Percentiles rank a stretch among this genome's conserved stretches.
phyloP scores from a whole-genome alignment of 2,329 filamentous ascomycete species.

The Cordyceps javanica region DNA sequence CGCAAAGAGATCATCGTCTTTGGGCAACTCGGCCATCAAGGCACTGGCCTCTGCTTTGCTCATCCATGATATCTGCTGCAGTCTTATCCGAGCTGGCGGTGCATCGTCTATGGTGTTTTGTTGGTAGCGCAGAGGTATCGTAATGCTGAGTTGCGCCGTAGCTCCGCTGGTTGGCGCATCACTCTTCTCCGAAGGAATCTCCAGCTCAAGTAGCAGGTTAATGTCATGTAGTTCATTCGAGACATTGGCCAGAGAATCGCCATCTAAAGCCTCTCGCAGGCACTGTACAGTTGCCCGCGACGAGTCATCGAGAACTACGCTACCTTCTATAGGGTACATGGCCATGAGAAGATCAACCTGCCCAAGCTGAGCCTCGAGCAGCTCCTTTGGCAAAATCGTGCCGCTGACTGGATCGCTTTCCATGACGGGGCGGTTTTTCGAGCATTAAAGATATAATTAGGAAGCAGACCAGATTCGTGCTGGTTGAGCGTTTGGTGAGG shows the following conservation, averaged over 20 bases:
- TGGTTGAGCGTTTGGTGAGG: too few relatives aligned
- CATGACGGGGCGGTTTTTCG: background rate
- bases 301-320: conserved; percentile 23
- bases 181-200: conserved; percentile 12
- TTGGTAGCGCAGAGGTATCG: conserved; percentile 24
- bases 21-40: conserved; percentile 34
- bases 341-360: conserved; percentile 46
- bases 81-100: conserved; percentile 33
- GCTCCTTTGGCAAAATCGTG: conserved; percentile 31
- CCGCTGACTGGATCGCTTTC: background rate
- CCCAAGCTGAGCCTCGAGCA: conserved; percentile 41
- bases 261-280: conserved; percentile 12
- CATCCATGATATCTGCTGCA: conserved; percentile 47
- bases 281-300: conserved; percentile 16
- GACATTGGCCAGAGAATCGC: background rate
- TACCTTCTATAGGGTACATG: conserved; percentile 42
- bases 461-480: background rate
- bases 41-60: conserved; percentile 39
- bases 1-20: conserved; percentile 36
- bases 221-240: background rate
- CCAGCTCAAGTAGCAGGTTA: background rate
- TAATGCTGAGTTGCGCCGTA: conserved; percentile 29
- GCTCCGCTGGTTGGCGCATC: conserved; percentile 4
- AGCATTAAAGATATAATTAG: background rate
- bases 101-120: conserved; percentile 25